Base-by-base conservation (phyloP, 1,284 basidiomycete genomes). In the Bondarzewia mesenterica region DNA sequence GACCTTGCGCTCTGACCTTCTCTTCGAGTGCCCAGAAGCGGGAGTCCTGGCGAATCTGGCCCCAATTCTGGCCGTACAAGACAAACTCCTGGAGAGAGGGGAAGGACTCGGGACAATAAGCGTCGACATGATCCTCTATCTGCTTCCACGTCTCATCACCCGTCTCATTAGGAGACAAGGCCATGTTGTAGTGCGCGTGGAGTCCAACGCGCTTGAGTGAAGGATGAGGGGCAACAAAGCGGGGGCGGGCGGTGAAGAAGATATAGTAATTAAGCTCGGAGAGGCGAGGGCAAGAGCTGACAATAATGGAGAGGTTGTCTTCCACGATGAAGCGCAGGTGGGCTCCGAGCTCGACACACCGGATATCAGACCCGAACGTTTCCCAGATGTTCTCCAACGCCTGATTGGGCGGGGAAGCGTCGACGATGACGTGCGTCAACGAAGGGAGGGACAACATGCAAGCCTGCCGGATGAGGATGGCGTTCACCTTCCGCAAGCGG, bases 191-290 rank as follows among this genome's bases (percentile, higher is more conserved):
- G 29, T 66, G 65, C 22, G 75, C 68, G 50, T 82, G 74, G 15
- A 84, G 58, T 20, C 78, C 71, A 22, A 84, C 60, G 36, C 66
- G 69, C 23, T 59, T 57, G 39, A 83, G 56, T 16, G 65, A 63
- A 7, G 49, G 50, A 5, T 59, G 56, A 10, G 54, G 55, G 10
- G 61, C 50, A 3, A 52, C 50, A 14, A 43, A 36, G 22, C 50
- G 41, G 20, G 73, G 69, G 7, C 63, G 54, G 18, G 58, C 52
- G 1, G 78, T 77, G 64, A 79, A 81, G 59, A 75, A 70, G 38
- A 78, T 47, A 58, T 74, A 73, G 58, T 78, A 82, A 60, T 81
- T 75, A 55, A 85, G 60, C 52, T 73, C 66, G 50, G 67, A 65
- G 29, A 82, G 66, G 37, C 63, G 65, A 0, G 71, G 63, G 56